A percentile compares a stretch with the other conserved stretches of the same genome.
phyloP scores from a whole-genome alignment of 202 grass and related monocot species.

The Zizania palustris region DNA sequence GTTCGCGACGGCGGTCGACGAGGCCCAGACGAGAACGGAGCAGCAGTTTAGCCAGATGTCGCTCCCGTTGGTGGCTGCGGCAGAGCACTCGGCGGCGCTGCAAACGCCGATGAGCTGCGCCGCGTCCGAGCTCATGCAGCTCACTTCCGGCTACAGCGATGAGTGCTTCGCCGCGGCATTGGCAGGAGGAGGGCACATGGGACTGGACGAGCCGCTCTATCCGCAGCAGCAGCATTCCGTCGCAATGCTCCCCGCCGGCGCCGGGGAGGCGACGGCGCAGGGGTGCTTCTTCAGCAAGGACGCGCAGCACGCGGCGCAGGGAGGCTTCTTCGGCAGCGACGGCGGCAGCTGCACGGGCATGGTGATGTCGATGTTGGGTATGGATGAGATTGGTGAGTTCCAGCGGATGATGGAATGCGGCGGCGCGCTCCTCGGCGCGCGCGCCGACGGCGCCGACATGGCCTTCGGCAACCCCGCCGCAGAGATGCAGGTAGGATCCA shows the following conservation, averaged over 20 bases:
- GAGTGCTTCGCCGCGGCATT: constrained; percentile 48
- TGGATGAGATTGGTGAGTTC: constrained; percentile 58
- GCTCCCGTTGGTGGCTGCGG: neutral
- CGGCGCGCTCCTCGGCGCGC: constrained; percentile 31
- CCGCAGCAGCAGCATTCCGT: constrained; percentile 21
- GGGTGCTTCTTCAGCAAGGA: constrained; percentile 41
- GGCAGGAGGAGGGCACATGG: constrained; percentile 47
- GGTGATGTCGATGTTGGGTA: constrained; percentile 58
- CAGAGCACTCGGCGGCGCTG: constrained; percentile 36
- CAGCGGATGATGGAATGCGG: constrained; percentile 57
- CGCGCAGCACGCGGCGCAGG: neutral
- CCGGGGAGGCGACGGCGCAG: constrained; percentile 13
- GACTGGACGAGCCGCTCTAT: constrained; percentile 35
- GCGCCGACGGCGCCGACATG: constrained; percentile 34
- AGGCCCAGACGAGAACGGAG: neutral
- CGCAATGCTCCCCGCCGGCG: constrained; percentile 17
- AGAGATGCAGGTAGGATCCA: constrained; percentile 67
- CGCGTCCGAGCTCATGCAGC: constrained; percentile 44
- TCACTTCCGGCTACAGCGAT: constrained; percentile 43
- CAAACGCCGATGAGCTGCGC: constrained; percentile 58
- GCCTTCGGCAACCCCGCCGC: constrained; percentile 25
- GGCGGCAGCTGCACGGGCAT: constrained; percentile 22
- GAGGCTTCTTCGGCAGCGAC: constrained; percentile 37
- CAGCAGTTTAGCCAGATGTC: constrained; percentile 45
- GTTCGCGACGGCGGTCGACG: constrained; percentile 13